These are phyloP conservation scores for Cyclotella choctawhatcheeana DNA, from an alignment of 108 stramenopile genomes.

Conservation along the genomic window DNA sequence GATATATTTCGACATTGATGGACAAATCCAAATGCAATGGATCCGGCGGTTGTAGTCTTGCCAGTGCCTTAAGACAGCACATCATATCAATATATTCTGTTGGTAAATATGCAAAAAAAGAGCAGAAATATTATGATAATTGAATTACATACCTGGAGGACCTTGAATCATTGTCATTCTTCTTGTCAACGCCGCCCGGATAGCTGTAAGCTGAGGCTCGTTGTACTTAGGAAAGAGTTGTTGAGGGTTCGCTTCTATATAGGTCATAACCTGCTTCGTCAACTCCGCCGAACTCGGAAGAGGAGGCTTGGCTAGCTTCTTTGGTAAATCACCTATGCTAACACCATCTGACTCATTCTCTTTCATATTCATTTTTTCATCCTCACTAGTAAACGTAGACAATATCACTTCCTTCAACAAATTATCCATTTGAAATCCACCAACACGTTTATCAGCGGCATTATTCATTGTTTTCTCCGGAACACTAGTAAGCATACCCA, in stretches of 20 bases:
- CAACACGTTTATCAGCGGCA: slow-evolving; percentile 37
- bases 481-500: slow-evolving; percentile 69
- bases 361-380: slow-evolving; percentile 52
- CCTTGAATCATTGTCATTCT: slow-evolving; percentile 86
- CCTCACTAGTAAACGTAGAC: slow-evolving; percentile 69
- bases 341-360: slow-evolving; percentile 50
- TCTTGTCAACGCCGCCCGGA: slow-evolving; percentile 79
- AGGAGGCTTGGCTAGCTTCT: slow-evolving; percentile 71
- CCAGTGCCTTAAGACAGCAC: slow-evolving; percentile 41
- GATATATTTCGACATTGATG: slow-evolving; percentile 78
- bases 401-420: slow-evolving; percentile 75
- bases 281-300: slow-evolving; percentile 66
- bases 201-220: slow-evolving; percentile 79
- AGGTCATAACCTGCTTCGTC: slow-evolving; percentile 67
- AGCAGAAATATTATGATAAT: not conserved
- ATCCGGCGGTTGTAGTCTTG: slow-evolving; percentile 78
- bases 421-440: slow-evolving; percentile 76
- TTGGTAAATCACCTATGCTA: slow-evolving; percentile 62
- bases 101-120: not conserved
- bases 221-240: slow-evolving; percentile 69
- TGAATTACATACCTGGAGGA: slow-evolving; percentile 69
- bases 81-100: no score
- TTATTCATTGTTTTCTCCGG: slow-evolving; percentile 48
- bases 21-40: slow-evolving; percentile 88
- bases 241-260: slow-evolving; percentile 66